These are phyloP conservation scores for Pythium phragmitis DNA, from an alignment of 352 stramenopile species.

Conservation along the genomic window DNA sequence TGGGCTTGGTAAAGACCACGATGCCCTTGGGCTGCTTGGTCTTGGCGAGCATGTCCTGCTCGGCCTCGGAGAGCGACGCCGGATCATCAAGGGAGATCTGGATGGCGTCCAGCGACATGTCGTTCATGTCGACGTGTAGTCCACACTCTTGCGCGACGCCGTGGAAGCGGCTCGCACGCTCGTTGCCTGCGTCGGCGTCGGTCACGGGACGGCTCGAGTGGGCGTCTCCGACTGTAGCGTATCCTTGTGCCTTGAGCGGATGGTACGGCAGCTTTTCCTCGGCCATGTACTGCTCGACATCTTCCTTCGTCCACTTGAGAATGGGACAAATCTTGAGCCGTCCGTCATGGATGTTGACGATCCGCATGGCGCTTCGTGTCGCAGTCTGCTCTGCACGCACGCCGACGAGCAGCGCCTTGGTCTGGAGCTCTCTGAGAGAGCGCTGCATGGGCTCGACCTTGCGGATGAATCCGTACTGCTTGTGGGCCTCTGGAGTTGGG, in stretches of 20 bases:
- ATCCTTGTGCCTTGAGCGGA: slow-evolving; percentile 80
- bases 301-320: slow-evolving; percentile 71
- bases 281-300: slow-evolving; percentile 79
- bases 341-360: slow-evolving; percentile 80
- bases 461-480: slow-evolving; percentile 76
- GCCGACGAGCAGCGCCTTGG: slow-evolving; percentile 68
- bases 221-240: slow-evolving; percentile 79
- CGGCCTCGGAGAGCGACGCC: slow-evolving; percentile 41
- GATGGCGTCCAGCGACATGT: slow-evolving; percentile 55
- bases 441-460: slow-evolving; percentile 89
- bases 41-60: slow-evolving; percentile 46
- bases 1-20: slow-evolving; percentile 71
- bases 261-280: slow-evolving; percentile 71
- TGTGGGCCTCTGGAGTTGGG: slow-evolving; percentile 67
- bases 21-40: slow-evolving; percentile 49
- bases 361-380: slow-evolving; percentile 64
- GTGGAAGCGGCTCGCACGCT: slow-evolving; percentile 78
- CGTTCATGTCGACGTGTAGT: slow-evolving; percentile 73
- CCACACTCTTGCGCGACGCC: slow-evolving; percentile 82
- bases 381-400: slow-evolving; percentile 78
- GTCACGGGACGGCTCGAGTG: slow-evolving; percentile 85
- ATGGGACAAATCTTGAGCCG: slow-evolving; percentile 87
- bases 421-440: slow-evolving; percentile 55
- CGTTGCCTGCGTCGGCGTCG: slow-evolving; percentile 55
- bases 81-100: slow-evolving; percentile 43